Evolutionary conservation across 2,329 filamentous ascomycete genomes (phyloP).

Genomic region (Talaromyces sp.): DNA sequence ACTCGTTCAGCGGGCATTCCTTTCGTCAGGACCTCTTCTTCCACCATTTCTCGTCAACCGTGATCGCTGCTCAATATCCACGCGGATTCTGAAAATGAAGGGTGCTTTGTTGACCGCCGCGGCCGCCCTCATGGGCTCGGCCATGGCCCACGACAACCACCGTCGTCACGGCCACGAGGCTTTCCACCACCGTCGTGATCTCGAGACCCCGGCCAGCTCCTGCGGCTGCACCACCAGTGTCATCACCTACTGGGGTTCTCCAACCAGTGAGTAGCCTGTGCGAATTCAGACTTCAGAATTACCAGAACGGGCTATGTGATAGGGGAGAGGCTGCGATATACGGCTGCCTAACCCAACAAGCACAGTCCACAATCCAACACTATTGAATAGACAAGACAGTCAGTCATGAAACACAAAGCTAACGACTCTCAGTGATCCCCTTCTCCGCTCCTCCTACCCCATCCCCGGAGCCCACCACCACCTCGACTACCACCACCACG

Average conservation of each 20-base stretch:
- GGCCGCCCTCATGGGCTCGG: constrained; percentile 45
- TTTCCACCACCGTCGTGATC: constrained; percentile 53
- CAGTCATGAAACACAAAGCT: background rate
- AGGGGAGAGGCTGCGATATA: background rate
- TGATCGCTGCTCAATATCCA: constrained; percentile 14
- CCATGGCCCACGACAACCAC: constrained; percentile 55
- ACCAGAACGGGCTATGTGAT: constrained; percentile 28
- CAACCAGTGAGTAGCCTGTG: constrained; percentile 50
- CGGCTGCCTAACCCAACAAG: no score
- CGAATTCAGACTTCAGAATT: background rate
- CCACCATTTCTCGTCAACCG: constrained; percentile 17
- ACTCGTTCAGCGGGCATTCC: constrained; percentile 76
- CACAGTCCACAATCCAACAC: no score
- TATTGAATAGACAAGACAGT: no score
- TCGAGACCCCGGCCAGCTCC: constrained; percentile 20
- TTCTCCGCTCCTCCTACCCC: constrained; percentile 14
- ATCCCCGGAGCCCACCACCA: constrained; percentile 11
- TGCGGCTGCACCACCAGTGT: constrained; percentile 73
- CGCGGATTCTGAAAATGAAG: constrained; percentile 63
- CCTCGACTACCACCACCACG: constrained; percentile 26
- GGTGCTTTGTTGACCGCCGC: constrained; percentile 60
- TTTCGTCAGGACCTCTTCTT: constrained; percentile 25
- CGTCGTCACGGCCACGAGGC: constrained; percentile 42
- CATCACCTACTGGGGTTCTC: constrained; percentile 63
- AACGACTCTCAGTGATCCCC: constrained; percentile 5